Percentiles rank a stretch among this genome's conserved stretches.
Conservation (phyloP, 2,329 filamentous ascomycete genomes). For the Emmonsiellopsis sp. region DNA sequence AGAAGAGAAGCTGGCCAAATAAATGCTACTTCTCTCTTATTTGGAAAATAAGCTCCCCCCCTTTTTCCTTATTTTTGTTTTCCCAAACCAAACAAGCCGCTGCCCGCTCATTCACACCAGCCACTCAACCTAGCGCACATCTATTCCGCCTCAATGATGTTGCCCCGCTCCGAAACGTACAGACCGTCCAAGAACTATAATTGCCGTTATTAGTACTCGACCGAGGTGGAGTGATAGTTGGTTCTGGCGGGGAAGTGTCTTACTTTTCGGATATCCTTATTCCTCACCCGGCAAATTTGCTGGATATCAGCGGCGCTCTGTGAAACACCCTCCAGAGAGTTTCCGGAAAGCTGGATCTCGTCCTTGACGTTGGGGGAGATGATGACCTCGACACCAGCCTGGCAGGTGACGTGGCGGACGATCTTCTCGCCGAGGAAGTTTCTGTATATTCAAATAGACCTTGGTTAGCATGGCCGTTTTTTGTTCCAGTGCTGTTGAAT, state of each 20-base stretch:
- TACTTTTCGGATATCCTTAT: conserved; percentile 99
- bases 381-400: conserved; percentile 80
- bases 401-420: conserved; percentile 84
- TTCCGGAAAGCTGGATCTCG: conserved; percentile 85
- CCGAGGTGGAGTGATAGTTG: neutral
- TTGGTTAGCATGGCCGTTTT: conserved; percentile 1
- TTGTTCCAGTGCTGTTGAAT: neutral
- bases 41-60: neutral
- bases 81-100: neutral
- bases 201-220: neutral
- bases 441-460: conserved; percentile 36
- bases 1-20: neutral
- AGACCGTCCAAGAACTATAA: conserved; percentile 95
- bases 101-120: conserved; percentile 25
- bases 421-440: conserved; percentile 99
- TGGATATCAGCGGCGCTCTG: conserved; percentile 98
- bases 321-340: conserved; percentile 94
- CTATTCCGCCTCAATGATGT: conserved; percentile 62
- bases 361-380: conserved; percentile 92
- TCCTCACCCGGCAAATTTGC: conserved; percentile 98
- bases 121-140: conserved; percentile 22
- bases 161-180: conserved; percentile 98
- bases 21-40: neutral
- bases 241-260: conserved; percentile 17
- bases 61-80: neutral